A percentile compares a stretch with the other conserved stretches of the same genome.
phyloP scores from a whole-genome alignment of 164 flowering plant genomes.

The Vitis amurensis region DNA sequence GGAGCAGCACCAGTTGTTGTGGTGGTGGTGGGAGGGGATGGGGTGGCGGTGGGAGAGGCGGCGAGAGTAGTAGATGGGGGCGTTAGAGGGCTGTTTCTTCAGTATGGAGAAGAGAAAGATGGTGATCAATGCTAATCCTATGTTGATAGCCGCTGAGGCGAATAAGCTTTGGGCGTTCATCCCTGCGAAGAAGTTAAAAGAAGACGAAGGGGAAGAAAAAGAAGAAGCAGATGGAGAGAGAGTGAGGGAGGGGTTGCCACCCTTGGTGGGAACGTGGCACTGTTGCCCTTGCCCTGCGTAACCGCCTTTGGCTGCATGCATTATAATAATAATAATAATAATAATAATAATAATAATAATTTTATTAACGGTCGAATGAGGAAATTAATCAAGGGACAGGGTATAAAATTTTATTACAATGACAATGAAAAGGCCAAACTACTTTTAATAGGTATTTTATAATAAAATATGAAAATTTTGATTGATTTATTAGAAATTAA shows the following conservation, averaged over 20 bases:
- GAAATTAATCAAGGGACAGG: too few relatives aligned
- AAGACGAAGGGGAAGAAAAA: neutral
- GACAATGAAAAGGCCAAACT: too few relatives aligned
- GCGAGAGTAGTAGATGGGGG: slow-evolving; percentile 53
- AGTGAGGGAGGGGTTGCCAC: neutral
- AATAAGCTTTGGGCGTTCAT: slow-evolving; percentile 41
- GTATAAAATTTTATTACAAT: too few relatives aligned
- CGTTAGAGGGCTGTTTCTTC: slow-evolving; percentile 49
- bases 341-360: too few relatives aligned
- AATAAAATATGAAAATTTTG: too few relatives aligned
- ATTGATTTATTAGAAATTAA: too few relatives aligned
- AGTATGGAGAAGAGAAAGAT: slow-evolving; percentile 48
- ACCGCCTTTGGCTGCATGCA: neutral
- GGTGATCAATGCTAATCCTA: slow-evolving; percentile 37
- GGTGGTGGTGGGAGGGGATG: slow-evolving; percentile 1
- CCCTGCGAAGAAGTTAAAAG: neutral
- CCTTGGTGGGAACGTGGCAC: slow-evolving; percentile 15
- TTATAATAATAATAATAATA: too few relatives aligned
- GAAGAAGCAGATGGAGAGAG: slow-evolving; percentile 2
- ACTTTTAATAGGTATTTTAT: too few relatives aligned
- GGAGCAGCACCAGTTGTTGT: neutral
- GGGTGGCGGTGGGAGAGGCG: slow-evolving; percentile 28
- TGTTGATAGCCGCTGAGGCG: slow-evolving; percentile 55
- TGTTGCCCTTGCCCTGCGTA: neutral
- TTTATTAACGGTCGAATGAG: too few relatives aligned